Base-by-base conservation (phyloP, 495 filamentous ascomycete species). In the Melanomma pulvis-pyrius region DNA sequence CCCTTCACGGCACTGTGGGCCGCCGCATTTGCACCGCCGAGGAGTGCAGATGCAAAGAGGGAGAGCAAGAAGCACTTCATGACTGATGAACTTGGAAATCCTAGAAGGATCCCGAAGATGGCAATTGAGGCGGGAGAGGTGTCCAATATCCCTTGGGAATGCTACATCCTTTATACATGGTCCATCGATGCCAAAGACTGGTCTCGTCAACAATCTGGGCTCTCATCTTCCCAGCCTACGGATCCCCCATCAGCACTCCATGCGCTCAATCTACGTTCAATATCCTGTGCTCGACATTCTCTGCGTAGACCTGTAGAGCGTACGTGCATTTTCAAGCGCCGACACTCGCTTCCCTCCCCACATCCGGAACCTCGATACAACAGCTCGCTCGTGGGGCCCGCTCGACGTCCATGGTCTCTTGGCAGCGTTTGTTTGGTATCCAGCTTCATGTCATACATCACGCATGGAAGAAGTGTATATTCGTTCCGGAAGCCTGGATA, bases 1-100 rank as follows among this genome's bases (percentile, higher is more conserved):
- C 63, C 63, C 26, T 60, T 59, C 1, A 59, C 55, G 13, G 63
- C 63, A 48, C 63, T 67, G 39, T 44, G 39, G 47, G 41, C 53
- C 11, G n/a, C 63, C 11, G n/a, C 63, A 61, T 44, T 11, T 7
- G 39, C 56, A 7, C 19, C 22, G 30, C 9, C 12, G 22, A 65
- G 9, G 53, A 65, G 22, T 19, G 44, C 19, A 6, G 50, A 36
- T 22, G 41, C 11, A 29, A 56, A n/a, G 41, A 59, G 15, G 17
- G 30, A 19, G n/a, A 41, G 32, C 17, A 57, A 28, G 9, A 44
- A 8, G 21, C n/a, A 2, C 54, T 57, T 57, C 54, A 57, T 57
- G 54, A 24, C 30, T 39, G 19, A 15, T 6, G 5, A 21, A 25
- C 12, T n/a, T 22, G 54, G 34, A 1, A 36, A 9, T 17, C 19